These are phyloP conservation scores for Pyrrhoderma noxium DNA, from an alignment of 1,284 basidiomycete genomes.

Conservation along the genomic window DNA sequence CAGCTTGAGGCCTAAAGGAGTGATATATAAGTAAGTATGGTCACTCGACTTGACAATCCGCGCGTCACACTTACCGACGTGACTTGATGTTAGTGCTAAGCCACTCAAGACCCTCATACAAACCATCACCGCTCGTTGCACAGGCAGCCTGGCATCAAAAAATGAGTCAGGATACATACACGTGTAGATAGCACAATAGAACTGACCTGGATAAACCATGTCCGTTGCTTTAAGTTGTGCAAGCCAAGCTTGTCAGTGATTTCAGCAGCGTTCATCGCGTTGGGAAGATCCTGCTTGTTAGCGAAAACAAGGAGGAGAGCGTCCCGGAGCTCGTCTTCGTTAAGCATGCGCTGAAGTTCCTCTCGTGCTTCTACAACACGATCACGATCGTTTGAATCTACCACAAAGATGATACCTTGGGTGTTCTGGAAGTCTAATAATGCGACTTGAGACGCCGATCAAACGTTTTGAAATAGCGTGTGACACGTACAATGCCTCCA, in stretches of 20 bases:
- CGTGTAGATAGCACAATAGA: constrained; percentile 6
- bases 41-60: not conserved
- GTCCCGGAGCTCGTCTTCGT: constrained; percentile 98
- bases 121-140: constrained; percentile 97
- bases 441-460: not conserved
- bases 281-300: constrained; percentile 99
- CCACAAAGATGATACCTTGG: constrained; percentile 99
- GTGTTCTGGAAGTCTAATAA: constrained; percentile 98
- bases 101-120: constrained; percentile 99
- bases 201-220: constrained; percentile 95
- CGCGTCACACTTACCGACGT: constrained; percentile 7
- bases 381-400: constrained; percentile 99
- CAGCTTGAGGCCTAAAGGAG: not conserved
- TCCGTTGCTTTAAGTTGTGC: constrained; percentile 93
- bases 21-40: constrained; percentile 6
- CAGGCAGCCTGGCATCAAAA: constrained; percentile 72
- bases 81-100: constrained; percentile 80
- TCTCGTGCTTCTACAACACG: constrained; percentile 99
- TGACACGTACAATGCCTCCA: constrained; percentile 90
- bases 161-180: constrained; percentile 1
- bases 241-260: constrained; percentile 99
- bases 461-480: constrained; percentile 1
- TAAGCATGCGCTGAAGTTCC: constrained; percentile 99
- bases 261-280: constrained; percentile 99
- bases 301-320: constrained; percentile 98